These are phyloP conservation scores for Tirmania nivea DNA, from an alignment of 495 filamentous ascomycete genomes.

Conservation along the genomic window DNA sequence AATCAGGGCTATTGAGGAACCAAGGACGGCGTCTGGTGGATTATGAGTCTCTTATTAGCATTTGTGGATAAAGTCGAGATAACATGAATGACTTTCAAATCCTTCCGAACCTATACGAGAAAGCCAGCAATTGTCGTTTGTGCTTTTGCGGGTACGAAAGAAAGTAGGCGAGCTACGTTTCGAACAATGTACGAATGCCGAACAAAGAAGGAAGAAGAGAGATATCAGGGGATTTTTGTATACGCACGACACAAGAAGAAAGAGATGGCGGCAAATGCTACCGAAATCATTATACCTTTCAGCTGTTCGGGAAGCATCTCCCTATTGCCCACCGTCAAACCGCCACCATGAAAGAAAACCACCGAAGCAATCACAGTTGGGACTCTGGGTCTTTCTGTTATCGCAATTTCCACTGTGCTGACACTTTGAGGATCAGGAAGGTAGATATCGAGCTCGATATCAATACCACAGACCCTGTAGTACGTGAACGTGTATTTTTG, in stretches of 20 bases:
- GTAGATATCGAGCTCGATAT: background rate
- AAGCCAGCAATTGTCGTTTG: too few species aligned
- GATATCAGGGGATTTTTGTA: too few species aligned
- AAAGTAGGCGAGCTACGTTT: too few species aligned
- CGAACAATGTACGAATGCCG: too few species aligned
- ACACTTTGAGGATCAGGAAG: background rate
- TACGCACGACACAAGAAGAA: too few species aligned
- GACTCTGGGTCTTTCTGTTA: background rate
- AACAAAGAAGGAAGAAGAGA: too few species aligned
- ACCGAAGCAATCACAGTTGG: slow-evolving; percentile 13
- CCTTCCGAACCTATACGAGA: too few species aligned
- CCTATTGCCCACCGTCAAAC: slow-evolving; percentile 21
- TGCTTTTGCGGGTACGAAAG: too few species aligned
- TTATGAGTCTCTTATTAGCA: too few species aligned
- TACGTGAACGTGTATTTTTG: background rate
- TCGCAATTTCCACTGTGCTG: background rate
- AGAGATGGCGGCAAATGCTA: too few species aligned
- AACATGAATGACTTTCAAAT: too few species aligned
- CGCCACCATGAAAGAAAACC: slow-evolving; percentile 24
- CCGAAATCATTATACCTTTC: slow-evolving; percentile 4
- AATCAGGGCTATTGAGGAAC: slow-evolving; percentile 17
- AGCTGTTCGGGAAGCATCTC: slow-evolving; percentile 11
- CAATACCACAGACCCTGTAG: background rate
- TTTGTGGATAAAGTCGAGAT: too few species aligned
- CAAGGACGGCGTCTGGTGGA: slow-evolving; percentile 13